A percentile compares a stretch with the other conserved stretches of the same genome.
These are phyloP conservation scores for Daldinia childiae DNA, from an alignment of 495 filamentous ascomycete genomes.

Conservation along the genomic window DNA sequence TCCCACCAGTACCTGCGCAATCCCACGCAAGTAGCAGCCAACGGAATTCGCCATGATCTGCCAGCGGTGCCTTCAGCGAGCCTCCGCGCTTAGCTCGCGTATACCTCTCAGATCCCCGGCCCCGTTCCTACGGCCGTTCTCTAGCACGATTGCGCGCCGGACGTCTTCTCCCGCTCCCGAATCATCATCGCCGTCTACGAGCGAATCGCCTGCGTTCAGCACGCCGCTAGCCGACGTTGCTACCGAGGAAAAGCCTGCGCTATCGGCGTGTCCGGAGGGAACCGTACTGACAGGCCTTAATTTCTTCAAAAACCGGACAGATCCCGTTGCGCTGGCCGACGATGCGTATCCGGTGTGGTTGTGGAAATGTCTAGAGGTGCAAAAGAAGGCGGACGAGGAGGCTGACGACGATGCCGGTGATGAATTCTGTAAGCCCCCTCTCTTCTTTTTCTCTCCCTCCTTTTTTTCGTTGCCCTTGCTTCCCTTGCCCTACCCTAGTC, in stretches of 20 bases:
- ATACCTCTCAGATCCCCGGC: conserved; percentile 26
- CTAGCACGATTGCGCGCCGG: conserved; percentile 41
- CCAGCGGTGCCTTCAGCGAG: conserved; percentile 55
- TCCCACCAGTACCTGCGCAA: conserved; percentile 1
- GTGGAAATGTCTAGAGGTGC: conserved; percentile 76
- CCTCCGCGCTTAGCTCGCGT: conserved; percentile 44
- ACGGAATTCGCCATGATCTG: conserved; percentile 55
- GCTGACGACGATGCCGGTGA: conserved; percentile 63
- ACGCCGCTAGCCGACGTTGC: conserved; percentile 28
- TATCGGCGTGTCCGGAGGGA: conserved; percentile 68
- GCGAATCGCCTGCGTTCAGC: conserved; percentile 37
- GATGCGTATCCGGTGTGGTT: conserved; percentile 91
- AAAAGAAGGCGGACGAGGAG: conserved; percentile 53
- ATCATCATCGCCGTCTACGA: conserved; percentile 31
- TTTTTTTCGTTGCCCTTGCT: neutral
- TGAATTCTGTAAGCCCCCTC: conserved; percentile 72
- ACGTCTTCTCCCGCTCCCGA: conserved; percentile 44
- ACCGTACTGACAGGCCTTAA: conserved; percentile 81
- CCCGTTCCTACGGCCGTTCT: conserved; percentile 41
- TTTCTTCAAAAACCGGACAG: conserved; percentile 78
- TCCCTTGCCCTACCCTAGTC: neutral
- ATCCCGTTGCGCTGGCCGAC: conserved; percentile 81
- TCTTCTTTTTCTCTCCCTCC: neutral
- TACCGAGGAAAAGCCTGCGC: conserved; percentile 27
- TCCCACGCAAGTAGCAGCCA: neutral